phyloP scores from a whole-genome alignment of 306 rosid genomes.

The Vigna reflexopilosa region DNA sequence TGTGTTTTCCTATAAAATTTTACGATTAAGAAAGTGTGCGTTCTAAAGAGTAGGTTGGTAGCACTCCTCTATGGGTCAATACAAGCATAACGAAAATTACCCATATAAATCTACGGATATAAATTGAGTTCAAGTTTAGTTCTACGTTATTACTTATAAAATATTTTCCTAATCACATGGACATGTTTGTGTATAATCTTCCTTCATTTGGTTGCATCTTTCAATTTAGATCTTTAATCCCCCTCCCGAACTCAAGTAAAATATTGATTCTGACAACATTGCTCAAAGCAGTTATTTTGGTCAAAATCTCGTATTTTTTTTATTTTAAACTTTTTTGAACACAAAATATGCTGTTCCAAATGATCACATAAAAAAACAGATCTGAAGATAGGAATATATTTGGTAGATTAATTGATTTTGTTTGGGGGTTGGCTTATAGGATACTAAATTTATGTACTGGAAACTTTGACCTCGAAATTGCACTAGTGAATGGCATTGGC shows the following conservation, averaged over 20 bases:
- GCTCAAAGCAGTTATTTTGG: not conserved
- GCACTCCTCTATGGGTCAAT: not conserved
- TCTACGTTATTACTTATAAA: not conserved
- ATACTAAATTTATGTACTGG: slow-evolving; percentile 18
- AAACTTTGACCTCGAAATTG: slow-evolving; percentile 15
- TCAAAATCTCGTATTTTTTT: not conserved
- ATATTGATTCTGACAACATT: not conserved
- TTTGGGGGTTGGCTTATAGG: not conserved
- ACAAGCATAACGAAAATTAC: not conserved
- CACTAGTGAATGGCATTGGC: slow-evolving; percentile 3
- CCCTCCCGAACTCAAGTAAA: not conserved
- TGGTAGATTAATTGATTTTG: slow-evolving; percentile 14
- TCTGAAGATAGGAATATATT: slow-evolving; percentile 5
- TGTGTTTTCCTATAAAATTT: too few relatives aligned
- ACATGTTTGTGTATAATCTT: not conserved
- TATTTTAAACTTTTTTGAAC: not conserved
- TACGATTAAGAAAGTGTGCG: too few relatives aligned
- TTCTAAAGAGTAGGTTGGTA: too few relatives aligned
- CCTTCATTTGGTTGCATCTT: not conserved
- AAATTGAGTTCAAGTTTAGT: not conserved
- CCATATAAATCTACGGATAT: not conserved
- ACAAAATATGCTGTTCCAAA: slow-evolving; percentile 6
- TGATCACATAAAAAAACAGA: slow-evolving; percentile 6
- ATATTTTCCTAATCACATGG: not conserved
- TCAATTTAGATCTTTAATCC: not conserved